phyloP scores from a whole-genome alignment of 1,284 basidiomycete genomes.

The Moesziomyces globuligerus region DNA sequence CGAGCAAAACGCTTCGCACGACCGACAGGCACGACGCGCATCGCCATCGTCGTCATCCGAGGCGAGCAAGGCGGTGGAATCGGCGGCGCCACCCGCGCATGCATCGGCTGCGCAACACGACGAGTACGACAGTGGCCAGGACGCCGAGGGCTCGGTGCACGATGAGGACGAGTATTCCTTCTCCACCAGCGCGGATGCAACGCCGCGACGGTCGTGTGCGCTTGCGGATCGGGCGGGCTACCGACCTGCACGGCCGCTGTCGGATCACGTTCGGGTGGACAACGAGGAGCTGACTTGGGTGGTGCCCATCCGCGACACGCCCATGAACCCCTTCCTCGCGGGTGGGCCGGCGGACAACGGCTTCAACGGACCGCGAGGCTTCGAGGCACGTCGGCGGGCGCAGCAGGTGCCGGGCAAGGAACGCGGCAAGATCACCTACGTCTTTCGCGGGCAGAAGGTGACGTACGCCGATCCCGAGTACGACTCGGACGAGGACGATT shows the following conservation, averaged over 20 bases:
- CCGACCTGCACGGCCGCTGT: slow-evolving; percentile 28
- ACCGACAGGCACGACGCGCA: slow-evolving; percentile 2
- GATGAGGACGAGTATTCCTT: slow-evolving; percentile 11
- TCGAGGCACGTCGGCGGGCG: slow-evolving; percentile 33
- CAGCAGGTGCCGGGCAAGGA: slow-evolving; percentile 38
- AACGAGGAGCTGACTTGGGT: slow-evolving; percentile 15
- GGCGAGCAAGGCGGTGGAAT: not conserved
- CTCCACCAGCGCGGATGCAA: slow-evolving; percentile 12
- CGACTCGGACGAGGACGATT: slow-evolving; percentile 49
- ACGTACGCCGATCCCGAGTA: slow-evolving; percentile 56
- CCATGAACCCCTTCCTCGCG: slow-evolving; percentile 62
- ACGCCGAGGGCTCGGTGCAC: slow-evolving; percentile 30
- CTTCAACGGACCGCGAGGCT: slow-evolving; percentile 45
- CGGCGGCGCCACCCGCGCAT: not conserved
- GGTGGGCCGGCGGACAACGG: slow-evolving; percentile 63
- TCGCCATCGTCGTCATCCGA: slow-evolving; percentile 2
- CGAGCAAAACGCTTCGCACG: slow-evolving; percentile 39
- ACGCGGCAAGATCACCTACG: slow-evolving; percentile 52
- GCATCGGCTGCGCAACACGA: slow-evolving; percentile 18
- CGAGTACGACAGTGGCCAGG: slow-evolving; percentile 39
- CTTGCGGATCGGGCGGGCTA: not conserved
- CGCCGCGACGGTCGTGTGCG: slow-evolving; percentile 3
- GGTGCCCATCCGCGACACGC: slow-evolving; percentile 54
- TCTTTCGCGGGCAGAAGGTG: slow-evolving; percentile 56
- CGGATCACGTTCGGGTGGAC: slow-evolving; percentile 20